Base-by-base conservation (phyloP, 352 stramenopile genomes). In the Phytophthora cryptogea region DNA sequence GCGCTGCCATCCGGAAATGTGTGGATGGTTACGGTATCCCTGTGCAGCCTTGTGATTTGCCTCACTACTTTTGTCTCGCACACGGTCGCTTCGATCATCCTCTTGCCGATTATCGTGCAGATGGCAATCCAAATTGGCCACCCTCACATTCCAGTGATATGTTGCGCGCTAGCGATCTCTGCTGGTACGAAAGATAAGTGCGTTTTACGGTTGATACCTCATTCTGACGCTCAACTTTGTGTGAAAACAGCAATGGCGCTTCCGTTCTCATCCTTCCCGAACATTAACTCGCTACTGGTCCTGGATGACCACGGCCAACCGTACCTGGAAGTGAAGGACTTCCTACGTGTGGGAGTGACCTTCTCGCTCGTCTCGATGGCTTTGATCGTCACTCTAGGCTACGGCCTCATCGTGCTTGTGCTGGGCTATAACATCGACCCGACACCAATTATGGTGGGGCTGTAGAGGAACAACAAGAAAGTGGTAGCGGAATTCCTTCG, bases 41-140 rank as follows among this genome's bases (percentile, higher is more conserved):
- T 97, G 20, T 93, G 94, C 56, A 73, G 75, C 41, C 74, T 97
- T 17, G 85, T 95, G 53, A 76, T 96, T 48, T 88, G 73, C 43
- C 76, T 97, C 23, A 96, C 91, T 14, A 97, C 91, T n/a, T 97
- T 97, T 47, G 90, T 97, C 39, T 97, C 89, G 54, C 91, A 97
- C 74, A 97, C 90, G 16, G 91, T 97, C 27, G 90, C 88, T 44
- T 92, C 90, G 42, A 94, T 97, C 59, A 96, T 97, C 36, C 70
- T 97, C 37, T 70, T 97, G 59, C 91, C 91, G 11, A 94, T 97
- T 54, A 97, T 97, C 59, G 86, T 97, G 16, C 74, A 95, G 52
- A 89, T 97, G 70, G 90, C 80, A 49, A 83, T 94, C 46, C 82
- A 94, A 48, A 90, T 94, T 33, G 86, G 86, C 10, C 83, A 92